Percentiles rank a stretch among this genome's conserved stretches.
These are phyloP conservation scores for Acanthamoeba quina DNA, from an alignment of 208 protist genomes.

Conservation along the genomic window DNA sequence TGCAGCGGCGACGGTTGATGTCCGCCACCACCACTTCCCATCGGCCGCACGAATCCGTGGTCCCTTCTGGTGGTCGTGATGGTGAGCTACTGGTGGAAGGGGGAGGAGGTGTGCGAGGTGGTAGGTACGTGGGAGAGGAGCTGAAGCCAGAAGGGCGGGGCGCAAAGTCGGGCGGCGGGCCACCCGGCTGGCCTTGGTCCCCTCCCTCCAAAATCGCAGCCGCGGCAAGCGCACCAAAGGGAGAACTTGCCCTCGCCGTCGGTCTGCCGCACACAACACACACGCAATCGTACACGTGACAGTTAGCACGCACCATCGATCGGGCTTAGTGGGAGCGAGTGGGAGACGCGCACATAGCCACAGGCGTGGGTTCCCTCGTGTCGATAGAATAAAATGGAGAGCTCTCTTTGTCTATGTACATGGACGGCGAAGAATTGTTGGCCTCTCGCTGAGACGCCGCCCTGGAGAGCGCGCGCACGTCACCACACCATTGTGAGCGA, in stretches of 20 bases:
- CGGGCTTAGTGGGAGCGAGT: neutral
- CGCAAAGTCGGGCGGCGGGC: neutral
- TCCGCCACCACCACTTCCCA: neutral
- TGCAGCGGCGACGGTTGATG: neutral
- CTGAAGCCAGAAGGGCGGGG: neutral
- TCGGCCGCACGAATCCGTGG: neutral
- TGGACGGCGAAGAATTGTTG: neutral
- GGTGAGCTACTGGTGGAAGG: neutral
- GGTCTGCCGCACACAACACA: neutral
- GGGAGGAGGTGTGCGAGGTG: neutral
- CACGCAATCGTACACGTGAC: neutral
- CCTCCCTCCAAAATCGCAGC: neutral
- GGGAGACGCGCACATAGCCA: neutral
- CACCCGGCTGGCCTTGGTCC: neutral
- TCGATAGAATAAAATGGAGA: neutral
- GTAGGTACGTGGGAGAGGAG: neutral
- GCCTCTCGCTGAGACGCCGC: neutral
- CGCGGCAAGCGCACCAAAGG: conserved; percentile 6
- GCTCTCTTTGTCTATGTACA: conserved; percentile 55
- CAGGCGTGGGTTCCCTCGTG: neutral
- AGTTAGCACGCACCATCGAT: neutral
- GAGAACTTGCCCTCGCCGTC: neutral
- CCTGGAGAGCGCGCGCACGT: neutral
- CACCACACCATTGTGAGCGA: neutral
- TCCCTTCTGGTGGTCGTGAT: neutral